Conservation (phyloP, 345 rosid genomes). For the Citrus cavaleriei region DNA sequence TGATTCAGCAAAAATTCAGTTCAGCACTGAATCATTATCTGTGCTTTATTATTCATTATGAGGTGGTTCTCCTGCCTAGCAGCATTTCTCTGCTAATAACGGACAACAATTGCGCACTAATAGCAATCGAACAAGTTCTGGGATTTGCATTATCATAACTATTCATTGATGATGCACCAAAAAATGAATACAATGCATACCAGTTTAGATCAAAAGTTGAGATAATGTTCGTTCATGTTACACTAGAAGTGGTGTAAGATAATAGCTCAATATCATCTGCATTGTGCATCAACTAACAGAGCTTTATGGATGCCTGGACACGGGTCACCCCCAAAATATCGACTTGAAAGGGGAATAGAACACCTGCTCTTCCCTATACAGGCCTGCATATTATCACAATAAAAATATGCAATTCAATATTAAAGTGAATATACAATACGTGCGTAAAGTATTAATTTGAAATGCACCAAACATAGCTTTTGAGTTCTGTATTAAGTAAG, state of each 20-base stretch:
- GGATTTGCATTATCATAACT: background rate
- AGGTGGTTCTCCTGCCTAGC: background rate
- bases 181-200: background rate
- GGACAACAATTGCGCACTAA: background rate
- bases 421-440: background rate
- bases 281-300: constrained; percentile 30
- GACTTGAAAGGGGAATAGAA: constrained; percentile 16
- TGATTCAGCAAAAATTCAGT: no score
- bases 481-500: background rate
- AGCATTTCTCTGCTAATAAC: background rate
- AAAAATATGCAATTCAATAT: background rate
- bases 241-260: background rate
- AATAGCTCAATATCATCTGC: constrained; percentile 13
- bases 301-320: constrained; percentile 32
- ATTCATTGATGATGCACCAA: background rate
- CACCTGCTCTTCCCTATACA: constrained; percentile 29
- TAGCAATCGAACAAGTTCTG: background rate
- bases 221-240: background rate
- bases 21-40: accelerated
- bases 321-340: constrained; percentile 28
- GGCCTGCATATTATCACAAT: constrained; percentile 19
- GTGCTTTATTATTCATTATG: background rate
- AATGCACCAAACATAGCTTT: background rate
- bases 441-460: background rate
- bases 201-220: background rate